A percentile compares a stretch with the other conserved stretches of the same genome.
Conservation (phyloP, 768 basidiomycete genomes). For the Termitomyces titanicus region DNA sequence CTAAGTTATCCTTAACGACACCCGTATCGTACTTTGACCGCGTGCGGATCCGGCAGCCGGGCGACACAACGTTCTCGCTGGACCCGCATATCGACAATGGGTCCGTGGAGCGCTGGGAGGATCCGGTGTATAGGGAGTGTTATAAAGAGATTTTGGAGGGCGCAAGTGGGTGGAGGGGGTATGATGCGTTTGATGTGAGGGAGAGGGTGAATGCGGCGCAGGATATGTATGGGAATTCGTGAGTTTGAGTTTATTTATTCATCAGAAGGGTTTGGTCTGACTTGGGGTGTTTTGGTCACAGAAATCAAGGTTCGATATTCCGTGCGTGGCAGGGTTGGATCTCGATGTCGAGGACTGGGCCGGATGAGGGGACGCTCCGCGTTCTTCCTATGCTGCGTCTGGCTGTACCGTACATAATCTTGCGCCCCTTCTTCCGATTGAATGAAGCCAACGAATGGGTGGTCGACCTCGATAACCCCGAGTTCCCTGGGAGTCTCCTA, state of each 20-base stretch:
- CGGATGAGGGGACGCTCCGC: slow-evolving; percentile 58
- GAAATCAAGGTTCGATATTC: slow-evolving; percentile 52
- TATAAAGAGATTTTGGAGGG: slow-evolving; percentile 42
- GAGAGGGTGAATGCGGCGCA: slow-evolving; percentile 47
- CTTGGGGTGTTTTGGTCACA: slow-evolving; percentile 12
- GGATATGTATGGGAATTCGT: slow-evolving; percentile 63
- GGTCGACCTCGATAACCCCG: slow-evolving; percentile 44
- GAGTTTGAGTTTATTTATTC: slow-evolving; percentile 17
- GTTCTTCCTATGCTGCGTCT: slow-evolving; percentile 57
- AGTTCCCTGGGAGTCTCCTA: slow-evolving; percentile 53
- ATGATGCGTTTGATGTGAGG: slow-evolving; percentile 48
- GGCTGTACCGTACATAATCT: slow-evolving; percentile 55
- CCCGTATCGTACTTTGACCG: slow-evolving; percentile 80
- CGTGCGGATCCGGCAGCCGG: slow-evolving; percentile 68
- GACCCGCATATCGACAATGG: slow-evolving; percentile 60
- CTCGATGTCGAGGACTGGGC: slow-evolving; percentile 48
- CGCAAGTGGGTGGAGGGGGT: slow-evolving; percentile 38
- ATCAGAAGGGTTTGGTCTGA: neutral
- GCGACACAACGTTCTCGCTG: slow-evolving; percentile 62
- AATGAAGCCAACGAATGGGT: slow-evolving; percentile 46
- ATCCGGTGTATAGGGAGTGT: slow-evolving; percentile 35
- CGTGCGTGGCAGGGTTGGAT: slow-evolving; percentile 61
- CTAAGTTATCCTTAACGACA: slow-evolving; percentile 47
- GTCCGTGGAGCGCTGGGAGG: slow-evolving; percentile 55
- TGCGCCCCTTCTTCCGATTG: slow-evolving; percentile 65